Evolutionary conservation across 192 early-diverging fungal genomes (phyloP).

Genomic region (Coemansia furcata): DNA sequence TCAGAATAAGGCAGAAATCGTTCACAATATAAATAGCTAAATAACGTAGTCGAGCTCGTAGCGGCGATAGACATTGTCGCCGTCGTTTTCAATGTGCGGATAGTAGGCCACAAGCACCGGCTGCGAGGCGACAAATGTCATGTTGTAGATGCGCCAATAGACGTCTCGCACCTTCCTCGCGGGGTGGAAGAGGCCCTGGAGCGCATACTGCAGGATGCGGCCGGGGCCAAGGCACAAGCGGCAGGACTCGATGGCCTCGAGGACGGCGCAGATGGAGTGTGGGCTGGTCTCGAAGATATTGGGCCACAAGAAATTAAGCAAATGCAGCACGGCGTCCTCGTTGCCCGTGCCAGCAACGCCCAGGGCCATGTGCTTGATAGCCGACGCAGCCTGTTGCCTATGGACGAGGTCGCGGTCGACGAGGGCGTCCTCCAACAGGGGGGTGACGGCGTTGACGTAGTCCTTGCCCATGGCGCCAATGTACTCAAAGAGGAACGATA

Average conservation of each 20-base stretch:
- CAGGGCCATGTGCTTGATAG: slow-evolving; percentile 92
- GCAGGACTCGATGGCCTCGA: slow-evolving; percentile 94
- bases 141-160: slow-evolving; percentile 99
- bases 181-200: slow-evolving; percentile 97
- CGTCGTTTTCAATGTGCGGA: slow-evolving; percentile 84
- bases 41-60: slow-evolving; percentile 79
- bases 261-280: slow-evolving; percentile 97
- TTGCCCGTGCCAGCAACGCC: slow-evolving; percentile 90
- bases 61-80: slow-evolving; percentile 71
- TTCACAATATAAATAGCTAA: slow-evolving; percentile 29
- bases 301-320: slow-evolving; percentile 97
- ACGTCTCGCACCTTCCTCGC: slow-evolving; percentile 92
- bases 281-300: slow-evolving; percentile 97
- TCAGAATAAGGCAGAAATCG: too few species aligned
- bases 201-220: slow-evolving; percentile 78
- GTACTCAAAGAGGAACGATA: slow-evolving; percentile 98
- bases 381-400: slow-evolving; percentile 94
- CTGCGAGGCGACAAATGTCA: slow-evolving; percentile 87
- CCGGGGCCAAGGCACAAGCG: slow-evolving; percentile 87
- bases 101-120: slow-evolving; percentile 91
- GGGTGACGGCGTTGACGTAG: slow-evolving; percentile 95
- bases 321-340: slow-evolving; percentile 90
- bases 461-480: slow-evolving; percentile 98
- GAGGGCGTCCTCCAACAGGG: slow-evolving; percentile 93
- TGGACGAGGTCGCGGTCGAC: slow-evolving; percentile 98